phyloP scores from a whole-genome alignment of 805 yeast species.

The Saccharomycopsis sp. region DNA sequence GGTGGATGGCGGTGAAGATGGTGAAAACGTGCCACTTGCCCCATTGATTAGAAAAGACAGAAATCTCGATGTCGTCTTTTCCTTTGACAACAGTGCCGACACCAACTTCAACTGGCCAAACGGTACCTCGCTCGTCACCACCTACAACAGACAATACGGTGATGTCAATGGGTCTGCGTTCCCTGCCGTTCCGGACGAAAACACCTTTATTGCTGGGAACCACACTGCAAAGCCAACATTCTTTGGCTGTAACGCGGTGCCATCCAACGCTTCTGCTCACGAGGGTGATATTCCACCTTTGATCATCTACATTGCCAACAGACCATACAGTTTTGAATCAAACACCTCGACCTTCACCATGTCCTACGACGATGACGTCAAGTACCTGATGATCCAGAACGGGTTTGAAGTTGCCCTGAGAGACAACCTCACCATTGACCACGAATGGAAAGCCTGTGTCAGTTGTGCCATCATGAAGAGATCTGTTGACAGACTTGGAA shows the following conservation, averaged over 20 bases:
- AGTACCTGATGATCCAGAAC: conserved; percentile 51
- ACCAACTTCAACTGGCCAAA: conserved; percentile 41
- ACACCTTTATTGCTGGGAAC: conserved; percentile 50
- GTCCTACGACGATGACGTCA: conserved; percentile 49
- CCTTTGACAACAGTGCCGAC: conserved; percentile 39
- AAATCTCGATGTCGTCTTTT: conserved; percentile 46
- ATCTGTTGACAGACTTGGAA: conserved; percentile 57
- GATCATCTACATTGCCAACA: conserved; percentile 65
- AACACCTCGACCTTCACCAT: conserved; percentile 66
- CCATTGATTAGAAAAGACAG: conserved; percentile 49
- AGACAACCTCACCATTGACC: conserved; percentile 57
- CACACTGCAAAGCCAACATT: conserved; percentile 65
- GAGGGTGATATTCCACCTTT: too few relatives aligned
- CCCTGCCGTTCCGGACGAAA: conserved; percentile 66
- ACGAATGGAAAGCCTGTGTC: conserved; percentile 63
- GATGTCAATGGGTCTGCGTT: conserved; percentile 48
- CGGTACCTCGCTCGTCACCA: conserved; percentile 34
- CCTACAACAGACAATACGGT: conserved; percentile 35
- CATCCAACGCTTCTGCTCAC: too few relatives aligned
- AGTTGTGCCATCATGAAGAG: conserved; percentile 80
- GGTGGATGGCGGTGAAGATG: conserved; percentile 57
- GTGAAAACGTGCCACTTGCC: conserved; percentile 44
- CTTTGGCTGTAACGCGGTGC: conserved; percentile 81
- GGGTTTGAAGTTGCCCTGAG: conserved; percentile 66
- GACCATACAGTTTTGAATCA: conserved; percentile 52